A percentile compares a stretch with the other conserved stretches of the same genome.
These are phyloP conservation scores for Scedosporium dehoogii DNA, from an alignment of 2,329 filamentous ascomycete genomes.

Conservation along the genomic window DNA sequence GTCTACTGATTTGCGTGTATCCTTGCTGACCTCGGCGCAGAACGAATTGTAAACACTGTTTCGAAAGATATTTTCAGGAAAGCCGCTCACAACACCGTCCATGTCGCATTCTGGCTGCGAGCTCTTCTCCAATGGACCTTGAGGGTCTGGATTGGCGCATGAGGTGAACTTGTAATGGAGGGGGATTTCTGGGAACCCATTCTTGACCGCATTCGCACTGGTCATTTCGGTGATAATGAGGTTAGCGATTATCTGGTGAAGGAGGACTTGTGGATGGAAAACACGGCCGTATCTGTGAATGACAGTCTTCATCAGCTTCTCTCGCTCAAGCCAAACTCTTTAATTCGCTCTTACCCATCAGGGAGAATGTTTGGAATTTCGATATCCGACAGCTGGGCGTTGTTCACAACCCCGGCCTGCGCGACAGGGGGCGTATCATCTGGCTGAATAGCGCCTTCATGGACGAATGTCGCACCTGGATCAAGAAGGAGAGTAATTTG, in stretches of 20 bases:
- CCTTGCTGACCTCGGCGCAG: background rate
- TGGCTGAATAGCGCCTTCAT: background rate
- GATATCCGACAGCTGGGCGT: background rate
- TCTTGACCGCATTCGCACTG: background rate
- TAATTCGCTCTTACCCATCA: background rate
- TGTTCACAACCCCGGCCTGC: background rate
- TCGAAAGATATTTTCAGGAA: background rate
- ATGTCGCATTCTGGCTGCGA: background rate
- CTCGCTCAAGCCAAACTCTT: too few species aligned
- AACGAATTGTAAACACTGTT: background rate
- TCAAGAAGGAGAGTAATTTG: slow-evolving; percentile 1
- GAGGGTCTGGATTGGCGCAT: background rate
- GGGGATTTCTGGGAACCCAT: background rate
- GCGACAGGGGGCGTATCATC: background rate
- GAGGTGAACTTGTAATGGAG: background rate
- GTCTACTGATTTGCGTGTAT: background rate
- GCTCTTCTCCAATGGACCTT: background rate
- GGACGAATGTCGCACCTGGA: background rate
- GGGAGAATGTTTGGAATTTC: background rate
- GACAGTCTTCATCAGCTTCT: background rate
- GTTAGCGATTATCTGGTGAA: background rate
- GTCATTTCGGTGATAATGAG: background rate
- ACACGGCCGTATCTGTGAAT: background rate
- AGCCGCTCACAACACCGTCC: background rate
- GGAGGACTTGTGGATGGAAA: background rate